Evolutionary conservation across 139 green algal genomes (phyloP), one percentile per base, ranked within the genome.

Genomic region (Chlorokybus atmophyticus): DNA sequence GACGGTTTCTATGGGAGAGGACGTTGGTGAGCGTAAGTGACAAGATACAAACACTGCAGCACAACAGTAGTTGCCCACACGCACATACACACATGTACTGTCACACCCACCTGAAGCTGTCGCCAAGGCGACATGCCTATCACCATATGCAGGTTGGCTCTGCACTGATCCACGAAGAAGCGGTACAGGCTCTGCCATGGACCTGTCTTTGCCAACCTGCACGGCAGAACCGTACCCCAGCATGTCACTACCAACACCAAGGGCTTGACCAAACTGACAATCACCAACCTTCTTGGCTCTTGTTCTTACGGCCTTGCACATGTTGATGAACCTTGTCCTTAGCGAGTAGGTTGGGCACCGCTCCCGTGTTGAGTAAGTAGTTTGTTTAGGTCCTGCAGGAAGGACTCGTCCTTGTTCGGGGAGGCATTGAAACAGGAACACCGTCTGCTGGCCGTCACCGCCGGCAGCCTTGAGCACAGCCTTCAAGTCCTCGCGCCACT

Each of bases 381-480:
- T n/a, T 88, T 88, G 40, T 72, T 81, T 35, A 88, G 66, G 68
- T 88, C 81, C 66, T 88, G 80, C 40, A 88, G 63, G 29, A 87
- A 84, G 1, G 49, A 62, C 65, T 88, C 82, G 21, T 70, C 23
- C 64, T 83, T 82, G 54, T 86, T 81, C 68, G 86, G 81, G 1
- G 79, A 86, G 69, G 87, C 82, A 17, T 57, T 68, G 56, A 89
- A 76, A 85, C 27, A 89, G 60, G 64, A 89, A 85, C 3, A 82
- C 47, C 17, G 66, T 68, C 44, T 68, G 57, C 64, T 85, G 69
- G 64, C 75, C 79, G 27, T 75, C 68, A 58, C 75, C 79, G 4
- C 82, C 82, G 4, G 82, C 79, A 52, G 75, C 73, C 14, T 59
- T 59, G 35, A 87, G 55, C 27, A 81, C 59, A 5, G 60, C 67